A percentile compares a stretch with the other conserved stretches of the same genome.
phyloP scores from a whole-genome alignment of 371 early-diverging fungal species.

The Aphelidium insulamus region DNA sequence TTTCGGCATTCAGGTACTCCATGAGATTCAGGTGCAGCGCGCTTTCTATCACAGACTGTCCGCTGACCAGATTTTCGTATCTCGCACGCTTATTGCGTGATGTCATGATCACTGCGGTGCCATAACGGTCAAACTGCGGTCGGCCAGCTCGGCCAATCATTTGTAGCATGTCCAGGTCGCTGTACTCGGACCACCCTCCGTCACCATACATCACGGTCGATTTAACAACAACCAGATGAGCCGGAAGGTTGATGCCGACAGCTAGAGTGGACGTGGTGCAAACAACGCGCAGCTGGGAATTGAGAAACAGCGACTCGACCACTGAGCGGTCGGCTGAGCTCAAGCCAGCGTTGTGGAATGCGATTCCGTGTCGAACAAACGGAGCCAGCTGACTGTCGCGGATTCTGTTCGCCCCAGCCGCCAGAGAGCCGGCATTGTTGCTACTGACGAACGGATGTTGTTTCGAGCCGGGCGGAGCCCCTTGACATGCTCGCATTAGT shows the following conservation, averaged over 20 bases:
- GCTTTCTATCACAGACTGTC: conserved; percentile 37
- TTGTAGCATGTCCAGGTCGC: conserved; percentile 51
- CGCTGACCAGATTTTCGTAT: conserved; percentile 30
- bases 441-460: no score
- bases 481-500: no score
- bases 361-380: conserved; percentile 29
- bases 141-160: conserved; percentile 88
- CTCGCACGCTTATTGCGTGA: conserved; percentile 17
- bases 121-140: conserved; percentile 57
- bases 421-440: no score
- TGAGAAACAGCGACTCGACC: conserved; percentile 38
- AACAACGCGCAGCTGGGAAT: conserved; percentile 30
- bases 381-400: no score
- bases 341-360: conserved; percentile 60
- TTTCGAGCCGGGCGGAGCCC: no score
- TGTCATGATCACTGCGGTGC: conserved; percentile 45
- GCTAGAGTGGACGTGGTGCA: conserved; percentile 77
- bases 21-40: conserved; percentile 46
- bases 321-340: conserved; percentile 25
- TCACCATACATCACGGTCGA: conserved; percentile 34
- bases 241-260: conserved; percentile 85
- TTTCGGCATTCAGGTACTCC: conserved; percentile 64
- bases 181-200: conserved; percentile 29
- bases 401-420: no score
- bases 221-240: conserved; percentile 68